Percentiles rank a stretch among this genome's conserved stretches.
phyloP scores from a whole-genome alignment of 2,329 filamentous ascomycete species.

The Pseudopithomyces maydicus region DNA sequence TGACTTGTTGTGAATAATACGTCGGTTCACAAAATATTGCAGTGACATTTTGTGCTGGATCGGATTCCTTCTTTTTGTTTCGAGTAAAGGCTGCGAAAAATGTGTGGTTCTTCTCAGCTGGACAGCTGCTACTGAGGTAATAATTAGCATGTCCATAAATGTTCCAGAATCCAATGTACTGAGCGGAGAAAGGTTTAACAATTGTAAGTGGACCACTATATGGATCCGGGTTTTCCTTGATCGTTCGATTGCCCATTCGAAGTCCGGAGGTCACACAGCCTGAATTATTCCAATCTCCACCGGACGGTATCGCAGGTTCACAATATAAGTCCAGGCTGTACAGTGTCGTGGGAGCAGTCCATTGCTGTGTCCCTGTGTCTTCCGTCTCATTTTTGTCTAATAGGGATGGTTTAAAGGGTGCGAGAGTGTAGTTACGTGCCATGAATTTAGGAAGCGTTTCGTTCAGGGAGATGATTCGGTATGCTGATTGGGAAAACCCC shows the following conservation, averaged over 20 bases:
- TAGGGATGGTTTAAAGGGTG: constrained; percentile 48
- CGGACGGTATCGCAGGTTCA: constrained; percentile 23
- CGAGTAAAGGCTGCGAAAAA: constrained; percentile 25
- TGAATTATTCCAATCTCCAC: constrained; percentile 7
- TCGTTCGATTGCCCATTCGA: constrained; percentile 19
- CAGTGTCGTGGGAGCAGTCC: constrained; percentile 31
- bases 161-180: constrained; percentile 53
- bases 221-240: not conserved
- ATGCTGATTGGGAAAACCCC: constrained; percentile 51
- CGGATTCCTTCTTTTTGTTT: constrained; percentile 16
- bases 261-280: constrained; percentile 24
- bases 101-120: constrained; percentile 39
- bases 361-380: constrained; percentile 4
- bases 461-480: constrained; percentile 54
- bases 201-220: not conserved
- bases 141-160: constrained; percentile 31
- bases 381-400: constrained; percentile 7
- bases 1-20: constrained; percentile 55
- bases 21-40: constrained; percentile 25
- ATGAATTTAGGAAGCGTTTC: constrained; percentile 54
- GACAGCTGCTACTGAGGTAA: constrained; percentile 44
- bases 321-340: constrained; percentile 45
- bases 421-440: constrained; percentile 47
- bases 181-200: constrained; percentile 31
- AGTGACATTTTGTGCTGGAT: constrained; percentile 23